Evolutionary conservation across 2,329 filamentous ascomycete genomes (phyloP), one percentile per base, ranked within the genome.

Genomic region (Exserohilum turcica): DNA sequence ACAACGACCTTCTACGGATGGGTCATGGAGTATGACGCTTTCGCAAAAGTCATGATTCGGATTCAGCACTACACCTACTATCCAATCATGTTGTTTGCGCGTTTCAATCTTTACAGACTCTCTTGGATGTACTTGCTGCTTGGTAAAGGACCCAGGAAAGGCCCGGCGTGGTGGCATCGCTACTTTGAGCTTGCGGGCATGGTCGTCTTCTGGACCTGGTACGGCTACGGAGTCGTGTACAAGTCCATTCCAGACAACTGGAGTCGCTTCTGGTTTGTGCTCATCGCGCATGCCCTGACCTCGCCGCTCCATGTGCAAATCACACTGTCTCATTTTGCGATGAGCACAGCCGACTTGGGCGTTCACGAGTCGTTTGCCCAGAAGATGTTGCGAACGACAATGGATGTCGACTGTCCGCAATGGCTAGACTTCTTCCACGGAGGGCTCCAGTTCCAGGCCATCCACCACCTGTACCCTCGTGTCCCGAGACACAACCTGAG

Each of bases 381-480:
- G 75, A 84, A 85, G 64, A 86, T 88, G 79, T 76, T 90, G 32
- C 81, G 87, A 38, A 90, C 87, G 3, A 89, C 86, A 21, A 88
- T 90, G 86, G 87, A 90, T 64, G 84, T 90, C 42, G 86, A 88
- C 63, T 90, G 87, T 72, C 87, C 87, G 0, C 76, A 79, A 19
- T 90, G 87, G 87, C 76, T 90, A 21, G 87, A 90, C 69, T 90
- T 86, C 62, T 79, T 89, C 66, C 87, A 90, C 69, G 87, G 87
- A 43, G 87, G 87, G 1, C 77, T 90, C 24, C 87, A 90, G 73
- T 90, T 90, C 74, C 87, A 90, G 72, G 86, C 83, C 6, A 82
- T 89, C 2, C 87, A 90, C 71, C 87, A 90, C 61, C 72, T 90
- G 9, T 90, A 86, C 65, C 87, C 87, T 2, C 80, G 87, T 4